Base-by-base conservation (phyloP, 495 filamentous ascomycete genomes). In the Oidiodendron maius region DNA sequence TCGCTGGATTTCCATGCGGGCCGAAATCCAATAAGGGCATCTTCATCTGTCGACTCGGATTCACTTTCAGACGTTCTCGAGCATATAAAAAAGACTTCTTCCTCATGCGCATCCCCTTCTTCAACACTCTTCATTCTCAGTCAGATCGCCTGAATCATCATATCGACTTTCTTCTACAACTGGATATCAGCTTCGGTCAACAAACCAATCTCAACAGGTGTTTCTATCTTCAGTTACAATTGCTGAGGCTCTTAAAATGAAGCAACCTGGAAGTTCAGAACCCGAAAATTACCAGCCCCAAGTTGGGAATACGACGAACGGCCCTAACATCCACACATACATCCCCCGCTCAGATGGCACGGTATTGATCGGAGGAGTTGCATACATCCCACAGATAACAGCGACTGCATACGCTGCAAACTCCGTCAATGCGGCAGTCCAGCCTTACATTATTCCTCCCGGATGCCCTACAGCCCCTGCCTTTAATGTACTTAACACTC, bases 261-360 rank as follows among this genome's bases (percentile, higher is more conserved):
- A n/a, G n/a, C n/a, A n/a, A n/a, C n/a, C n/a, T n/a, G n/a, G n/a
- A n/a, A n/a, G n/a, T n/a, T n/a, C n/a, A n/a, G 36, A 49, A 36
- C 21, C 20, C 16, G 22, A 52, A 25, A 65, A 70, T 59, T 73
- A 65, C 47, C 69, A 75, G 44, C 74, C 72, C 1, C 71, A 70
- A 17, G 67, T 71, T 15, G 65, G 66, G 23, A 66, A 68, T 23
- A 74, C 72, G 17, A 65, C 63, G 23, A 57, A 60, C 46, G 74
- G 72, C 1, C 61, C 68, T 4, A 66, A 68, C 34, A 36, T 61
- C 11, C 67, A 76, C 39, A 65, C 58, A 16, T 76, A 73, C 41
- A 63, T 68, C 18, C 72, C 72, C 16, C 67, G 71, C 4, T 54
- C 57, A 15, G 74, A 77, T 53, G 48, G 51, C 24, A 26, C 41